Evolutionary conservation across 108 stramenopile genomes (phyloP).

Genomic region (Cyclostephanos invisitatus): DNA sequence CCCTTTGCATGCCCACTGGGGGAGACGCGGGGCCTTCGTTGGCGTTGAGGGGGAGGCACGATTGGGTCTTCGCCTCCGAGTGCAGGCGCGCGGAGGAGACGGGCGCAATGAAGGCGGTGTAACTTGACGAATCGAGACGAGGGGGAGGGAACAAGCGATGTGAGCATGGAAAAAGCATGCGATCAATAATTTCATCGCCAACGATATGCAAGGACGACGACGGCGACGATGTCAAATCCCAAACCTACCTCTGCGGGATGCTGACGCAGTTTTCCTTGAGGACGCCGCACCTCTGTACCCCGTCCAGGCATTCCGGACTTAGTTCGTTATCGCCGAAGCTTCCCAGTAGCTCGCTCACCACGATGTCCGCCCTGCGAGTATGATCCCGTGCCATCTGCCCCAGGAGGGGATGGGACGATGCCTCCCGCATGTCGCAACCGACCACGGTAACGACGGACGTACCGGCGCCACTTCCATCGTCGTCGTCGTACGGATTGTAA

Average conservation of each 20-base stretch:
- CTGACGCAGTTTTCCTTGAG: conserved; percentile 72
- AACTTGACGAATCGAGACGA: conserved; percentile 27
- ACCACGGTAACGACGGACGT: conserved; percentile 76
- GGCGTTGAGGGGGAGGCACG: conserved; percentile 43
- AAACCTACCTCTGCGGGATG: conserved; percentile 60
- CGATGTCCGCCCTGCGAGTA: conserved; percentile 70
- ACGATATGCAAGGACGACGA: conserved; percentile 23
- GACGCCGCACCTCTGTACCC: conserved; percentile 74
- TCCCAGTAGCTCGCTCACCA: conserved; percentile 96
- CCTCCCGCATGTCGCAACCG: conserved; percentile 90
- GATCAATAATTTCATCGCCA: background rate
- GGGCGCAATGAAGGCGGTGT: conserved; percentile 91
- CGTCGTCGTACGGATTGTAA: conserved; percentile 2
- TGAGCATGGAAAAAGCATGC: background rate
- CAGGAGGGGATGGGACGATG: conserved; percentile 41
- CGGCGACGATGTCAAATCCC: background rate
- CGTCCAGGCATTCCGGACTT: conserved; percentile 97
- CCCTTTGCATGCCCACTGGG: conserved; percentile 62
- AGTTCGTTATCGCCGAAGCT: conserved; percentile 98
- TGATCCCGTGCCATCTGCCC: conserved; percentile 37
- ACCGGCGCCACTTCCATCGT: background rate
- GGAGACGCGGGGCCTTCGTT: conserved; percentile 57
- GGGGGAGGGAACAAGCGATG: background rate
- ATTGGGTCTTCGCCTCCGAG: conserved; percentile 76
- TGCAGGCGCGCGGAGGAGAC: conserved; percentile 89